phyloP scores from a whole-genome alignment of 2,329 filamentous ascomycete genomes.

The Colletotrichum gigasporum region DNA sequence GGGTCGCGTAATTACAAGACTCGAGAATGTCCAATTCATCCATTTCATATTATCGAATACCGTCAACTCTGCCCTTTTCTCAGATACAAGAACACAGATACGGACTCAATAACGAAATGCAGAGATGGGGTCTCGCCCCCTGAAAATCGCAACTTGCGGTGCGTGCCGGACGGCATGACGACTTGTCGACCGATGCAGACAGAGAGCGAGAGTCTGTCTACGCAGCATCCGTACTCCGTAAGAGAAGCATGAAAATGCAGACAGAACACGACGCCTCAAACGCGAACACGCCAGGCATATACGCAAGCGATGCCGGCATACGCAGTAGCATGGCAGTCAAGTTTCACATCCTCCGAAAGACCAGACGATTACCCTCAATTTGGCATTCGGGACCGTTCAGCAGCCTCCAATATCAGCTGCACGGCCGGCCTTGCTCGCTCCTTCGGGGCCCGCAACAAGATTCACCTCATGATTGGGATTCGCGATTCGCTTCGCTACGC shows the following conservation, averaged over 20 bases:
- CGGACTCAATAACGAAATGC: no score
- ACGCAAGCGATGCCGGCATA: constrained; percentile 6
- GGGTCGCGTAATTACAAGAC: neutral
- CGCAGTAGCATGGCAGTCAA: constrained; percentile 2
- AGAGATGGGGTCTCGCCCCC: neutral
- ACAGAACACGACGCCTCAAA: constrained; percentile 14
- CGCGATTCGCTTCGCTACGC: constrained; percentile 7
- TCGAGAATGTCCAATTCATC: constrained; percentile 12
- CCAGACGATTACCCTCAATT: neutral
- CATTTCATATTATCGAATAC: constrained; percentile 15
- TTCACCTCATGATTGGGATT: constrained; percentile 13
- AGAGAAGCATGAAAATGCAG: neutral
- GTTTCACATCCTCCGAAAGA: constrained; percentile 19
- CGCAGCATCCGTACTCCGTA: no score
- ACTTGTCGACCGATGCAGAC: neutral
- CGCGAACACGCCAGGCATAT: constrained; percentile 15
- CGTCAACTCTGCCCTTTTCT: neutral
- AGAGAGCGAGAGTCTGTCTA: no score
- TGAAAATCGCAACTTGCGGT: neutral
- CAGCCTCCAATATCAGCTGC: neutral
- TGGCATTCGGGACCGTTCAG: neutral
- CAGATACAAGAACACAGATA: neutral
- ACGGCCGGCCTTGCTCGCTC: neutral
- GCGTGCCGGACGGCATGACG: neutral
- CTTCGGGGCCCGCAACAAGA: neutral